phyloP scores from a whole-genome alignment of 2,329 filamentous ascomycete genomes.

The Pseudophaeomoniella oleicola region DNA sequence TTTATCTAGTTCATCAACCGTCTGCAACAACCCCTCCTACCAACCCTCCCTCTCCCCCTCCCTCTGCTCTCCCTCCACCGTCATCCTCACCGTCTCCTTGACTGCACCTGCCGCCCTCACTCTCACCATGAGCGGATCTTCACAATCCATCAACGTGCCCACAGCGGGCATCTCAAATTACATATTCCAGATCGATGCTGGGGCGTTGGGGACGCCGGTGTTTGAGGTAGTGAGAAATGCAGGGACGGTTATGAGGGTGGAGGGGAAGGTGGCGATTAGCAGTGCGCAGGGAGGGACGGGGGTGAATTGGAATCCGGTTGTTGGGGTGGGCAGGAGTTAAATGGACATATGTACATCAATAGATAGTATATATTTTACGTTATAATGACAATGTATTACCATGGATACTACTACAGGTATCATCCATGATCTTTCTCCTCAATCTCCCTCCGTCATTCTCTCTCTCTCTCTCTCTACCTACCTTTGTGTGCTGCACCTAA shows the following conservation, averaged over 20 bases:
- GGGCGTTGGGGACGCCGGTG: conserved; percentile 14
- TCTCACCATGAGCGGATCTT: conserved; percentile 15
- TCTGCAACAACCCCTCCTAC: conserved; percentile 17
- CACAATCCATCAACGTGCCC: conserved; percentile 10
- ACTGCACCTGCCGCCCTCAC: conserved; percentile 14
- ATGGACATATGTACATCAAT: too few species aligned
- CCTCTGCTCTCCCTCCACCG: conserved; percentile 17
- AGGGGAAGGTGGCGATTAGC: conserved; percentile 18
- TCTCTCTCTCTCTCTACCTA: too few species aligned
- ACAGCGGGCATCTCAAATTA: conserved; percentile 16
- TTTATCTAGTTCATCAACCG: conserved; percentile 16
- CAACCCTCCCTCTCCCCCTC: conserved; percentile 14
- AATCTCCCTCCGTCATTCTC: too few species aligned
- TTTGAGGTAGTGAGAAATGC: conserved; percentile 15
- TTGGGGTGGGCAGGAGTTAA: conserved; percentile 10
- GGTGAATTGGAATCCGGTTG: conserved; percentile 21
- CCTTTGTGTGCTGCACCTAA: too few species aligned
- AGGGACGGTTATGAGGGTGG: conserved; percentile 10
- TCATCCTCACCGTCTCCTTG: conserved; percentile 17
- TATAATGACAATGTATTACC: too few species aligned
- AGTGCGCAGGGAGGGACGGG: conserved; percentile 8
- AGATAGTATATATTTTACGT: too few species aligned
- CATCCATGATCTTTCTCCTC: too few species aligned
- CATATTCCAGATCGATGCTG: conserved; percentile 17
- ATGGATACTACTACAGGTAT: too few species aligned